Evolutionary conservation across 192 early-diverging fungal genomes (phyloP), one percentile per base, ranked within the genome.

Genomic region (Spizellomyces punctatus): DNA sequence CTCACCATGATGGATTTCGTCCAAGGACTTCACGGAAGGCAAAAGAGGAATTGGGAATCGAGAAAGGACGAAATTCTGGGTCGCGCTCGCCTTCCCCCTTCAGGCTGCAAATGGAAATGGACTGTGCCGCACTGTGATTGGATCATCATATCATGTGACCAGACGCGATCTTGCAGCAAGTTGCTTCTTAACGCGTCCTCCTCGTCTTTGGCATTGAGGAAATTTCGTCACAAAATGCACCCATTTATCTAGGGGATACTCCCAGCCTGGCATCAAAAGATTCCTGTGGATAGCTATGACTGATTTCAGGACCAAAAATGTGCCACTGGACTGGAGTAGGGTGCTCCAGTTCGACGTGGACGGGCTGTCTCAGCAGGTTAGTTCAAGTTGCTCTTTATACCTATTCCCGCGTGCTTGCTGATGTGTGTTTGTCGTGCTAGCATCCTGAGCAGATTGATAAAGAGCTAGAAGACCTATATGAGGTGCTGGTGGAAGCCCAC

Each of bases 391-490:
- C 45, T 19, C 12, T 54, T 14, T 46, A 4, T 19, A 12, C 16
- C 43, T 22, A n/a, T 9, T 36, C 44, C 12, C 21, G 22, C 14
- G 4, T 6, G 60, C 17, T 10, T 44, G 50, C 16, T 21, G 0
- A n/a, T 43, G 17, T 43, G 17, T 46, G 58, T 17, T 16, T 6
- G 19, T 56, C 58, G 6, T 65, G 19, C 14, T 47, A 76, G 76
- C 56, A 73, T 57, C 46, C 48, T 14, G 46, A 49, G 16, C 59
- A 73, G 22, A 59, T 72, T 41, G 78, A 79, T 48, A 49, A 64
- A 46, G 54, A 76, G 41, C 66, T 79, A 42, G 78, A 79, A 47
- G 70, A 64, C 17, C 50, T 79, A 9, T 79, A 79, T 52, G 69
- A 70, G 41, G 61, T 76, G 9, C 58, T 79, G 36, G 74, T 76